A percentile compares a stretch with the other conserved stretches of the same genome.
phyloP scores from a whole-genome alignment of 148 eudicot species.

The Rhododendron molle region DNA sequence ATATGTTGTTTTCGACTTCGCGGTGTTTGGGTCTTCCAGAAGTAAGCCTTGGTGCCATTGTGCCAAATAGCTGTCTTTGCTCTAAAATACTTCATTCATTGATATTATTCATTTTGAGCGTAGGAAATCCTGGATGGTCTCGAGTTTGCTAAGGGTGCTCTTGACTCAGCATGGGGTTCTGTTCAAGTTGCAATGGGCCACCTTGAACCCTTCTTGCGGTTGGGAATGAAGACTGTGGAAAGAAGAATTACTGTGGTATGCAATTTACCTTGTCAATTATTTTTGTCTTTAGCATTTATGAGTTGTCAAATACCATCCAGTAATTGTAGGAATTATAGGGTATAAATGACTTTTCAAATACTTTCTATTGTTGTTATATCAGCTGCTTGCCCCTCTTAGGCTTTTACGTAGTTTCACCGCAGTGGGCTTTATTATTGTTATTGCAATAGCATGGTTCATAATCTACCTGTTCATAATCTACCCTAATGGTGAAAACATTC shows the following conservation, averaged over 20 bases:
- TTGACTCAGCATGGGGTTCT: constrained; percentile 66
- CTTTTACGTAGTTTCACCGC: no score
- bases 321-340: no score
- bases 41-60: not conserved
- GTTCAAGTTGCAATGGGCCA: constrained; percentile 75
- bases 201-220: constrained; percentile 70
- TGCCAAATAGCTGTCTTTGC: not conserved
- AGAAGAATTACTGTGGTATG: constrained; percentile 62
- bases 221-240: constrained; percentile 81
- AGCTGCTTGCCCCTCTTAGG: no score
- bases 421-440: no score
- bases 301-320: not conserved
- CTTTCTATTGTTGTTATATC: no score
- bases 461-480: no score
- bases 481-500: no score
- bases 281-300: not conserved
- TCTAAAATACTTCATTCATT: not conserved
- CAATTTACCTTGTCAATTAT: not conserved
- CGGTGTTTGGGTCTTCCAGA: not conserved
- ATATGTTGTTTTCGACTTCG: not conserved
- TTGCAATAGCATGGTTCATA: no score
- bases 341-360: no score
- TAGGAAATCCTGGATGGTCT: constrained; percentile 72
- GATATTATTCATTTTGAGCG: constrained; percentile 11
- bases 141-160: constrained; percentile 76